Base-by-base conservation (phyloP, 2,329 filamentous ascomycete species). In the Microdochium bolleyi region DNA sequence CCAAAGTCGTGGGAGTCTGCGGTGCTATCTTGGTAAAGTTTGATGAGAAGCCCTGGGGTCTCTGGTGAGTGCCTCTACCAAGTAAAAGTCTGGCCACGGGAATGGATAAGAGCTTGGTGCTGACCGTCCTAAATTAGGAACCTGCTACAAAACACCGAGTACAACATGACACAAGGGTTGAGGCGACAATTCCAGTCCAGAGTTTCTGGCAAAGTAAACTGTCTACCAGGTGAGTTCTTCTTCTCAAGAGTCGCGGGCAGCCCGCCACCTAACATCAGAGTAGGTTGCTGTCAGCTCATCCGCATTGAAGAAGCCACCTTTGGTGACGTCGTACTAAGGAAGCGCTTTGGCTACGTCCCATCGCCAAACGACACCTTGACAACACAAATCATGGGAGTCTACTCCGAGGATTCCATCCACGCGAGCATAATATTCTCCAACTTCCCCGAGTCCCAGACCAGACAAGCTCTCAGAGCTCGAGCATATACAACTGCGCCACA, bases 331-430 rank as follows among this genome's bases (percentile, higher is more conserved):
- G 70, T 76, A 3, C 71, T 77, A 30, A 64, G 73, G 3, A 64
- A 75, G 49, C 67, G 69, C 1, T 78, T 77, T 50, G 74, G 73
- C 3, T 76, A 77, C 61, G 73, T 70, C 53, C 75, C 75, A 5
- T 72, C 71, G 52, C 72, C 72, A n/a, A 74, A 73, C 51, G 74
- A 77, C 52, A 65, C 70, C 48, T 72, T 78, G 65, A 72, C 74
- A 8, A 69, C 69, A 58, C 74, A 75, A 50, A 74, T 78, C 56
- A 73, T 75, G 60, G 74, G 73, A 13, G 73, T 70, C 19, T 74
- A 74, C 38, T 76, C 73, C 2, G 75, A 78, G 54, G 75, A 77
- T 51, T 70, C 72, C 48, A 77, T 77, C 55, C 74, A 77, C 52
- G 73, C 73, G 1, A 73, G 70, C 55, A 70, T 75, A 56, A 73